phyloP scores from a whole-genome alignment of 2,329 filamentous ascomycete species.

The Aureobasidium sp. region DNA sequence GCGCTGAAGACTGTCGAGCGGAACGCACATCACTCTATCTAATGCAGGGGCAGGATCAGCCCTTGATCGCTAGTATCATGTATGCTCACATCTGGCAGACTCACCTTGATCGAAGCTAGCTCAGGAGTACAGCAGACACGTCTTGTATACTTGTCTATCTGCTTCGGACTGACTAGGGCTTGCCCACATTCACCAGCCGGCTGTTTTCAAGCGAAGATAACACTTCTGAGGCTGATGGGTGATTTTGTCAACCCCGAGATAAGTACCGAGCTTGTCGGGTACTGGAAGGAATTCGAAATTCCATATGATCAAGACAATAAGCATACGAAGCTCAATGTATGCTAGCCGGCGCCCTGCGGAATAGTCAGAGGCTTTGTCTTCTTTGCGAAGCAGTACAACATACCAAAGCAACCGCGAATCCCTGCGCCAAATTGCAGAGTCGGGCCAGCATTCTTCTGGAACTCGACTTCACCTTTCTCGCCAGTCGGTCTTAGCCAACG shows the following conservation, averaged over 20 bases:
- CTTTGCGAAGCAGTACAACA: not conserved
- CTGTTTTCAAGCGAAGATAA: slow-evolving; percentile 17
- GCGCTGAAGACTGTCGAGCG: not conserved
- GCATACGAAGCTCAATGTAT: slow-evolving; percentile 22
- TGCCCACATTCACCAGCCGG: not conserved
- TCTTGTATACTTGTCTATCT: not conserved
- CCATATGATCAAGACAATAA: slow-evolving; percentile 24
- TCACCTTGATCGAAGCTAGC: not conserved
- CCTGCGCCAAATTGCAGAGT: slow-evolving; percentile 29
- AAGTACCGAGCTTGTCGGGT: slow-evolving; percentile 19
- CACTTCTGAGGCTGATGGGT: slow-evolving; percentile 23
- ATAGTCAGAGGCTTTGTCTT: not conserved
- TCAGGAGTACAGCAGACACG: not conserved
- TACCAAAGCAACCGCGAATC: slow-evolving; percentile 30
- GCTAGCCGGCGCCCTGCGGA: slow-evolving; percentile 17
- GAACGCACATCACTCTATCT: not conserved
- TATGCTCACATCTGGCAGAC: not conserved
- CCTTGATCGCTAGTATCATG: not conserved
- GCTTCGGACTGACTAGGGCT: not conserved
- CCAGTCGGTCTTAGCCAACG: slow-evolving; percentile 30
- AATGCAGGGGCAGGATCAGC: not conserved
- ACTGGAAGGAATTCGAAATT: slow-evolving; percentile 21
- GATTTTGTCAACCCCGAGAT: slow-evolving; percentile 20
- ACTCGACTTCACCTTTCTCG: slow-evolving; percentile 22
- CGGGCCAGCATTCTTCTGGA: slow-evolving; percentile 29